These are phyloP conservation scores for Diaporthe citriasiana DNA, from an alignment of 2,329 filamentous ascomycete species.

Conservation along the genomic window DNA sequence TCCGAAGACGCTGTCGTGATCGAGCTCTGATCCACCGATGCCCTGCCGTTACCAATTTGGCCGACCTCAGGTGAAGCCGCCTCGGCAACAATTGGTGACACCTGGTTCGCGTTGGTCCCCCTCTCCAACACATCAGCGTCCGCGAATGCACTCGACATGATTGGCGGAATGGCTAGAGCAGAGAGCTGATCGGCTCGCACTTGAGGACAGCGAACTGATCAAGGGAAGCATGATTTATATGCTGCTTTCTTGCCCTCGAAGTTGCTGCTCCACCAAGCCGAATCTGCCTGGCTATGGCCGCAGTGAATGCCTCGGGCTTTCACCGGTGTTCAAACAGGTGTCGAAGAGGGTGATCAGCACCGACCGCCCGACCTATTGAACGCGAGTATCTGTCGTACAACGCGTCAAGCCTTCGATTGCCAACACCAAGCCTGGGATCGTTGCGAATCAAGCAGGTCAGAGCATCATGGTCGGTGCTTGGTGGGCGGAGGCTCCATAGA, in stretches of 20 bases:
- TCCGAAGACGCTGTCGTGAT: not conserved
- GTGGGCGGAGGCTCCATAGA: conserved; percentile 6
- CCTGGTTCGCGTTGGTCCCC: not conserved
- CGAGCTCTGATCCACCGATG: not conserved
- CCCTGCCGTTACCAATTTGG: not conserved
- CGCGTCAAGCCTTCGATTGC: not conserved
- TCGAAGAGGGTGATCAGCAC: not conserved
- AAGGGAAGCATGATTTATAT: not conserved
- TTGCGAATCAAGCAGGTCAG: not conserved
- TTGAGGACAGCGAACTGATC: no score
- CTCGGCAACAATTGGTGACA: not conserved
- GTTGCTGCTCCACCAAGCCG: not conserved
- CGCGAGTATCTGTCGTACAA: not conserved
- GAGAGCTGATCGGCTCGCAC: not conserved
- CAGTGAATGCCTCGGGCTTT: not conserved
- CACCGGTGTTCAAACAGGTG: not conserved
- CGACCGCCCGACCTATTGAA: not conserved
- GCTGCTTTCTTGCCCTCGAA: not conserved
- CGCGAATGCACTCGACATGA: conserved; percentile 16
- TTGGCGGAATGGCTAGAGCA: not conserved
- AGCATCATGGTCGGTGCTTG: not conserved
- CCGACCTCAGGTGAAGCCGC: not conserved
- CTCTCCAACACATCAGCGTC: not conserved
- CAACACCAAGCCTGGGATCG: not conserved
- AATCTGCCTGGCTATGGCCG: not conserved